Percentiles rank a stretch among this genome's conserved stretches.
Conservation (phyloP, 1,284 basidiomycete species). For the Mycena sp. region DNA sequence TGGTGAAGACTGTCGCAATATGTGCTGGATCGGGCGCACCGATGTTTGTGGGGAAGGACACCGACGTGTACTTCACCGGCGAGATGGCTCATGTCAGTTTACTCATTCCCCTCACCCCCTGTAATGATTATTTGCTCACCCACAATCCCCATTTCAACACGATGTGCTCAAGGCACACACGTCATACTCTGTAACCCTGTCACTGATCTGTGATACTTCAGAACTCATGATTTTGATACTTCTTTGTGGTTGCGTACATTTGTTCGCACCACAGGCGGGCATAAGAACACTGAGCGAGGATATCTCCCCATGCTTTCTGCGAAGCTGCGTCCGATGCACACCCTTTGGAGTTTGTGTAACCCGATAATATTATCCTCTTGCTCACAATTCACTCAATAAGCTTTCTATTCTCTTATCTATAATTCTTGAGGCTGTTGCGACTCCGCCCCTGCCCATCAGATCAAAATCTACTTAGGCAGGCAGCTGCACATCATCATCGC, state of each 20-base stretch:
- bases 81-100: slow-evolving; percentile 84
- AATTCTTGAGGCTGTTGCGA: too few species aligned
- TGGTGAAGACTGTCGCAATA: slow-evolving; percentile 73
- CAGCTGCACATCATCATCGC: too few species aligned
- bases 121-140: not conserved
- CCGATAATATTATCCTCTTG: too few species aligned
- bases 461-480: too few species aligned
- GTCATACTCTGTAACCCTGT: slow-evolving; percentile 78
- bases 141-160: slow-evolving; percentile 60
- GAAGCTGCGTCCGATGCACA: slow-evolving; percentile 66
- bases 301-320: slow-evolving; percentile 78
- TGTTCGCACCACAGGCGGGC: slow-evolving; percentile 59
- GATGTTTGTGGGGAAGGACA: slow-evolving; percentile 67
- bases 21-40: slow-evolving; percentile 89
- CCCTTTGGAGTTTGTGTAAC: too few species aligned
- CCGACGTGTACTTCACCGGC: slow-evolving; percentile 90
- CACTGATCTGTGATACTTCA: not conserved
- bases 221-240: not conserved
- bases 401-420: too few species aligned
- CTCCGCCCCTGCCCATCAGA: too few species aligned
- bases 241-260: not conserved
- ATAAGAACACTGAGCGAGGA: slow-evolving; percentile 91
- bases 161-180: slow-evolving; percentile 81
- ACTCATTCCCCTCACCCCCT: slow-evolving; percentile 12
- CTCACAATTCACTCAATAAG: too few species aligned